Base-by-base conservation (phyloP, 768 basidiomycete genomes). In the Inosperma sp. region DNA sequence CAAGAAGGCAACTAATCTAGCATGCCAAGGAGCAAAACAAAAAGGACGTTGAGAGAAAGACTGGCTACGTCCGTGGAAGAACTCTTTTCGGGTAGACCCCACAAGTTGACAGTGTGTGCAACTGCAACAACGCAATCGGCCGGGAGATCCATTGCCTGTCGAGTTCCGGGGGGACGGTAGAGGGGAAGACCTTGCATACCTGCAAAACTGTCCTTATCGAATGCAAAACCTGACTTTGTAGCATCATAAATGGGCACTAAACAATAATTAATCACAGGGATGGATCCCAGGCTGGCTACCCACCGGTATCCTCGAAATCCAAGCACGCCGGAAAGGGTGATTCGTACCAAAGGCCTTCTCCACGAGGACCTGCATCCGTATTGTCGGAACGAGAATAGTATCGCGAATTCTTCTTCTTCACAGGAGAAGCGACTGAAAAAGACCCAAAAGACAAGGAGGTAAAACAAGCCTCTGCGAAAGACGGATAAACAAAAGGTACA, bases 241-340 rank as follows among this genome's bases (percentile, higher is more conserved):
- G 35, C 23, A n/a, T 49, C 48, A 23, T 49, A 49, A 2, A 49
- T 36, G 0, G 48, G 48, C 27, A 49, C 48, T 49, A n/a, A 16
- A 33, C 35, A 3, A 35, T 16, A 31, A n/a, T 9, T 7, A 5
- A 31, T 31, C 7, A 23, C 5, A 40, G 5, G 16, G 17, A 16
- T 5, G 12, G 23, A n/a, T n/a, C n/a, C n/a, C 4, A n/a, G n/a
- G n/a, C n/a, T n/a, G n/a, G n/a, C n/a, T n/a, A 47, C 16, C 3
- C 29, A 49, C 35, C 21, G 8, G 35, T 14, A 14, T 39, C 37
- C 7, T 49, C 48, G 4, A 39, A 49, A 19, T 49, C 48, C 1
- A 49, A 6, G 8, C 48, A 49, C n/a, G 31, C 29, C 2, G 48
- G 17, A 2, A 49, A 17, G 1, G 48, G 2, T 26, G 3, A 6